A percentile compares a stretch with the other conserved stretches of the same genome.
These are phyloP conservation scores for Kwoniella dendrophila DNA, from an alignment of 768 basidiomycete species.

Conservation along the genomic window DNA sequence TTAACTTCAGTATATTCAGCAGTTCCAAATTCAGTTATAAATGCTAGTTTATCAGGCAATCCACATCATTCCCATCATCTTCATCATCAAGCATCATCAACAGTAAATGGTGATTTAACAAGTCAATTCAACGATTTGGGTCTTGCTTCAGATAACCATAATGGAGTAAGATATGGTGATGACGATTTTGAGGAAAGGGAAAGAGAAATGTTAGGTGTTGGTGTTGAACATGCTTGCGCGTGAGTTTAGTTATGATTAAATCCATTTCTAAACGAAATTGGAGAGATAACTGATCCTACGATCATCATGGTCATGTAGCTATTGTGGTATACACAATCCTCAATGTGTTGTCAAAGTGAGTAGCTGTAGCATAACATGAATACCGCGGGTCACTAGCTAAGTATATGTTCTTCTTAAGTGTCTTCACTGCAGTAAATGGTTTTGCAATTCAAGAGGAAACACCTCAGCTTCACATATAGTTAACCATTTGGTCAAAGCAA, in stretches of 20 bases:
- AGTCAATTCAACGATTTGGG: slow-evolving; percentile 25
- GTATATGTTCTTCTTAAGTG: slow-evolving; percentile 38
- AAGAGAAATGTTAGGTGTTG: slow-evolving; percentile 34
- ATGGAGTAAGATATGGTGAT: slow-evolving; percentile 30
- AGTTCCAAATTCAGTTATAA: slow-evolving; percentile 26
- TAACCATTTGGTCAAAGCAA: slow-evolving; percentile 97
- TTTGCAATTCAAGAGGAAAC: slow-evolving; percentile 97
- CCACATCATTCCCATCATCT: not conserved
- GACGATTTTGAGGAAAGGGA: slow-evolving; percentile 34
- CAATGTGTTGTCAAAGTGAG: slow-evolving; percentile 85
- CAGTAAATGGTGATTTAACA: slow-evolving; percentile 28
- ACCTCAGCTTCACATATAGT: slow-evolving; percentile 99
- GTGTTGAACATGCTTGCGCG: slow-evolving; percentile 83
- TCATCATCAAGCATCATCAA: slow-evolving; percentile 13
- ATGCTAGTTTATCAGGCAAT: too few species aligned
- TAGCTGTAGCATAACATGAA: not conserved
- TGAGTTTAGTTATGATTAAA: slow-evolving; percentile 51
- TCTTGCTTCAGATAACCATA: slow-evolving; percentile 1
- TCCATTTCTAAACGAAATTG: not conserved
- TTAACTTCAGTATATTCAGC: slow-evolving; percentile 46
- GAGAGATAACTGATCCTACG: not conserved
- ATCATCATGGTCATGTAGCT: slow-evolving; percentile 61
- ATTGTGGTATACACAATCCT: slow-evolving; percentile 97
- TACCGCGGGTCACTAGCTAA: not conserved
- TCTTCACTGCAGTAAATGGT: slow-evolving; percentile 59